These are phyloP conservation scores for Cucumis melo DNA, from an alignment of 306 rosid species.

Conservation along the genomic window DNA sequence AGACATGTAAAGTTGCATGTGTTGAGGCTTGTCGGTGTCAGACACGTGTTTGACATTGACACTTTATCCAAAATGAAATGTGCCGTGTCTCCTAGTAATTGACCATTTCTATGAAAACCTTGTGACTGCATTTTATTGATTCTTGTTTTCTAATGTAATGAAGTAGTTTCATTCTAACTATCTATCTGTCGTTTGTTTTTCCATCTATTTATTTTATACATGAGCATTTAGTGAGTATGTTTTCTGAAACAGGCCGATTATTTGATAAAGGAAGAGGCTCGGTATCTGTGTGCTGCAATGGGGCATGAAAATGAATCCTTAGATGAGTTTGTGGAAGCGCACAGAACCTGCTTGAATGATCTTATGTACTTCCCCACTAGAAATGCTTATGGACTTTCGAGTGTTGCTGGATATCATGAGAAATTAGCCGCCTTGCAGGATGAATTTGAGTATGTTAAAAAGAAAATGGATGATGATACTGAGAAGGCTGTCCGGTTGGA, in stretches of 20 bases:
- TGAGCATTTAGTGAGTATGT: neutral
- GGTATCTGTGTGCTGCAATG: constrained; percentile 63
- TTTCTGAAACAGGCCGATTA: constrained; percentile 53
- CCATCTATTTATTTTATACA: neutral
- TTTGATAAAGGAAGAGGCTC: constrained; percentile 60
- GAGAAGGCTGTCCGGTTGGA: constrained; percentile 62
- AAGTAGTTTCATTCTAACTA: neutral
- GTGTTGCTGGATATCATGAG: constrained; percentile 80
- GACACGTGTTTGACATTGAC: no score
- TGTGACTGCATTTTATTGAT: neutral
- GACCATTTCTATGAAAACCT: neutral
- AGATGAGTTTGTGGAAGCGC: constrained; percentile 85
- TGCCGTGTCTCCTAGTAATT: neutral
- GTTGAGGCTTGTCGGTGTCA: no score
- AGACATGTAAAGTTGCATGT: no score
- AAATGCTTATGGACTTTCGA: constrained; percentile 69
- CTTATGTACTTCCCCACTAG: constrained; percentile 78
- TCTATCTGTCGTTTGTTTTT: neutral
- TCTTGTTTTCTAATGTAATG: neutral
- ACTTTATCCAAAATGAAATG: no score
- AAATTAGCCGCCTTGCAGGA: constrained; percentile 77
- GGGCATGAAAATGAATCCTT: constrained; percentile 73
- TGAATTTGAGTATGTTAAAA: constrained; percentile 65
- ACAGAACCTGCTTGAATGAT: constrained; percentile 63
- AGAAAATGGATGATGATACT: constrained; percentile 66